Base-by-base conservation (phyloP, 768 basidiomycete genomes). In the Mycena galopus region DNA sequence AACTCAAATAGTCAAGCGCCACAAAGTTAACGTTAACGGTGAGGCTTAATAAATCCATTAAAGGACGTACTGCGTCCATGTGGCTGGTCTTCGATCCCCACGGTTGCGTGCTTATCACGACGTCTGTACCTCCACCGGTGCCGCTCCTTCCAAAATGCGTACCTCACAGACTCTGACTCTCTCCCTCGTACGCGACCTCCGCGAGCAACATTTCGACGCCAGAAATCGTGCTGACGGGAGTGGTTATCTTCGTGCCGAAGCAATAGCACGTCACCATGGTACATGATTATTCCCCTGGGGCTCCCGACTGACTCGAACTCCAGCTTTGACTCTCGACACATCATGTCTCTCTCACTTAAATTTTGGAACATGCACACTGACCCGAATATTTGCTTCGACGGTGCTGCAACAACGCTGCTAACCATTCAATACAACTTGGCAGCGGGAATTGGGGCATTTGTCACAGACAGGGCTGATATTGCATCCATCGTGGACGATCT, bases 361-460 rank as follows among this genome's bases (percentile, higher is more conserved):
- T 61, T 44, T 23, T 61, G 60, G 60, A 11, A 61, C 12, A 27
- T 44, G 27, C 42, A 44, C 16, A 61, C 17, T 0, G 60, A 61
- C 17, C 60, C 60, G 2, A 61, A 39, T 33, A 17, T 27, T 7
- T 27, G 14, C 29, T 7, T 47, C 27, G 60, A 61, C 16, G 60
- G 60, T 19, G 60, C 60, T 2, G 60, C 60, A 21, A 32, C 39
- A 11, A 61, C 60, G 9, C 42, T 61, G 3, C 42, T 61, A 6
- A 61, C 60, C 25, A 42, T 61, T 21, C 60, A 61, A 17, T 61
- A 44, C 60, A 61, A 61, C n/a, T n/a, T 42, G 1, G 23, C 17
- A 3, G 42, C 29, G 4, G 60, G 60, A 6, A 61, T 61, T 11
- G 60, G 25, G 1, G 29, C 27, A 10, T 61, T 61, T 25, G 39